Conservation (phyloP, 2,329 filamentous ascomycete genomes). For the Ascochyta pisi region DNA sequence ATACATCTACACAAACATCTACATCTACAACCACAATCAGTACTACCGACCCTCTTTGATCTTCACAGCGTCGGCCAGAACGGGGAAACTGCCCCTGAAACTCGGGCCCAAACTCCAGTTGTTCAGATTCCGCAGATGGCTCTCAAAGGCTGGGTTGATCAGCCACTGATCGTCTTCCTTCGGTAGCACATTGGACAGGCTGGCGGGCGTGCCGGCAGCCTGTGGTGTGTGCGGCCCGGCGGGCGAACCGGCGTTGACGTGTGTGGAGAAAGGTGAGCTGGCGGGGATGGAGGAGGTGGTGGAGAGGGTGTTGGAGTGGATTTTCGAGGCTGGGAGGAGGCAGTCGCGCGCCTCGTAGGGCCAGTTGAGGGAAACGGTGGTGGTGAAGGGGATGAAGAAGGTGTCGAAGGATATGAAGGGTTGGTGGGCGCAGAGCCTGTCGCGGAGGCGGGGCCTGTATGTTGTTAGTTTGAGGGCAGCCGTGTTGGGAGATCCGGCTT, state of each 20-base stretch:
- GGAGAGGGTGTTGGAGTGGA: slow-evolving; percentile 28
- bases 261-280: slow-evolving; percentile 35
- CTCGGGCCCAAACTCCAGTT: slow-evolving; percentile 82
- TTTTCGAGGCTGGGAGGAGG: slow-evolving; percentile 59
- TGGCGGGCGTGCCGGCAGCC: slow-evolving; percentile 28
- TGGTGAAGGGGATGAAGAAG: slow-evolving; percentile 84
- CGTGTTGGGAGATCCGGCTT: slow-evolving; percentile 14
- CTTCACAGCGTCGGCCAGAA: slow-evolving; percentile 49
- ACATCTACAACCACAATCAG: background rate
- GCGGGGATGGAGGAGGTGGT: slow-evolving; percentile 22
- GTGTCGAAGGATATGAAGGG: slow-evolving; percentile 72
- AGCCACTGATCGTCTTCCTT: slow-evolving; percentile 66
- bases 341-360: slow-evolving; percentile 77
- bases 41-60: slow-evolving; percentile 39
- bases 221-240: slow-evolving; percentile 33
- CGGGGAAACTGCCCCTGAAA: slow-evolving; percentile 72
- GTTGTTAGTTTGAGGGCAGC: slow-evolving; percentile 16
- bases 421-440: slow-evolving; percentile 64
- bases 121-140: slow-evolving; percentile 73
- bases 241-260: slow-evolving; percentile 40
- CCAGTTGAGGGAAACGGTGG: slow-evolving; percentile 81
- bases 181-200: slow-evolving; percentile 17
- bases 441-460: slow-evolving; percentile 71
- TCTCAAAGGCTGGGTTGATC: slow-evolving; percentile 87
- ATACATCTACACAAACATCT: background rate